A percentile compares a stretch with the other conserved stretches of the same genome.
phyloP scores from a whole-genome alignment of 2,329 filamentous ascomycete genomes.

The Lachnellula occidentalis region DNA sequence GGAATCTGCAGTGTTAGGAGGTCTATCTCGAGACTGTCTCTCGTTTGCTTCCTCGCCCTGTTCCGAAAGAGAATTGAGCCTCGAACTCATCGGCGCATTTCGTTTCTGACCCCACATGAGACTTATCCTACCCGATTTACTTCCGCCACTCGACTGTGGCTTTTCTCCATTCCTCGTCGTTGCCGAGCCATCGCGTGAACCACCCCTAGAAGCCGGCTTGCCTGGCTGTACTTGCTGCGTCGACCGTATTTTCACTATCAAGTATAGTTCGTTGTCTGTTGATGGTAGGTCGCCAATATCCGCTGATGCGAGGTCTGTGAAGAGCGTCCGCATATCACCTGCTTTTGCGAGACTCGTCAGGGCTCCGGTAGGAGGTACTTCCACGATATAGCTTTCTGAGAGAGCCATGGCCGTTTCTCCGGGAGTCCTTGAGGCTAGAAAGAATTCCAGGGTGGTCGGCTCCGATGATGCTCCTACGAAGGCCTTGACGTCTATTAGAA shows the following conservation, averaged over 20 bases:
- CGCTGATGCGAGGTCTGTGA: conserved; percentile 66
- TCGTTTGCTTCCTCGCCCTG: conserved; percentile 6
- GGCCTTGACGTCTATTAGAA: conserved; percentile 77
- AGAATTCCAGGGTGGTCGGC: conserved; percentile 69
- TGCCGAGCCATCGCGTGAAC: conserved; percentile 23
- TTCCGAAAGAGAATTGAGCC: conserved; percentile 46
- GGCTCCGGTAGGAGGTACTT: conserved; percentile 68
- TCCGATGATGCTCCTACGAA: conserved; percentile 74
- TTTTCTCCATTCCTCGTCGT: conserved; percentile 26
- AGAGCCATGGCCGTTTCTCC: conserved; percentile 60
- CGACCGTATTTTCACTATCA: conserved; percentile 69
- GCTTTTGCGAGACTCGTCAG: conserved; percentile 60
- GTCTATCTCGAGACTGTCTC: conserved; percentile 25
- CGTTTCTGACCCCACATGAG: conserved; percentile 65
- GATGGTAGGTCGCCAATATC: conserved; percentile 53
- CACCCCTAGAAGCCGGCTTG: conserved; percentile 25
- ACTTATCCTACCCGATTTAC: conserved; percentile 54
- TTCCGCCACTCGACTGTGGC: conserved; percentile 41
- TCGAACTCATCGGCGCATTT: conserved; percentile 35
- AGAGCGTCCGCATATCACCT: conserved; percentile 74
- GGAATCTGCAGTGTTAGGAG: conserved; percentile 55
- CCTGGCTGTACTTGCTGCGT: conserved; percentile 24
- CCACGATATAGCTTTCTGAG: conserved; percentile 78
- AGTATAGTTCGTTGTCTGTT: conserved; percentile 67
- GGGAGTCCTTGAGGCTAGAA: conserved; percentile 67